Evolutionary conservation across 2,329 filamentous ascomycete species (phyloP), one percentile per base, ranked within the genome.

Genomic region (Podosphaera aphanis): DNA sequence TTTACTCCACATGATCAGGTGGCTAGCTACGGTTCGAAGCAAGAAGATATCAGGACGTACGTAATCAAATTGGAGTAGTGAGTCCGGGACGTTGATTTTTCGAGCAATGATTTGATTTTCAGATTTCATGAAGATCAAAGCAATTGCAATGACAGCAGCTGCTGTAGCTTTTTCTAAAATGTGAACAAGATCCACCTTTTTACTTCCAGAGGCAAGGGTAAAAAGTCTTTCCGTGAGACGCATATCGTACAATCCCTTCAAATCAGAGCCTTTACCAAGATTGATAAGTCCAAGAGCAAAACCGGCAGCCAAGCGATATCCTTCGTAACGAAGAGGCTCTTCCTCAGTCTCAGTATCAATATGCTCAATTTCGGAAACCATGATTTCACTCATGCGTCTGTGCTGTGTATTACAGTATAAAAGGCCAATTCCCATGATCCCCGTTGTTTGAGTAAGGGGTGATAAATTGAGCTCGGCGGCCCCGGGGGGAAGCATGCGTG

Each of bases 381-480:
- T 94, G 16, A 95, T 84, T 60, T 98, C 90, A 58, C 85, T 95
- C 90, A 98, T 98, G 33, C 92, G 78, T 25, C 92, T 81, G 62
- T 98, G 92, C 56, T 95, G 88, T 23, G 86, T 94, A 58, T 86
- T 81, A 63, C 81, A 92, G 61, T 95, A 98, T 1, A 98, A 67
- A 36, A 98, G 64, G 0, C 90, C 90, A 52, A 98, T 93, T 1
- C 90, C 90, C 84, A 98, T 92, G 37, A 98, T 80, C 18, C 86
- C 90, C 1, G 88, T 90, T 0, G 90, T 95, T 61, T 98, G 90
- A 0, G 88, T 94, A 16, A 93, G 69, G 3, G 85, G 82, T 2
- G 88, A 93, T 1, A 98, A 64, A 53, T 98, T 98, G 10, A 98
- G 69, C 61, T 98, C 90, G 1, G 88, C 90, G 31, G 90, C 85